Base-by-base conservation (phyloP, 129 eudicot genomes). In the Centrapalus pauciflorus region DNA sequence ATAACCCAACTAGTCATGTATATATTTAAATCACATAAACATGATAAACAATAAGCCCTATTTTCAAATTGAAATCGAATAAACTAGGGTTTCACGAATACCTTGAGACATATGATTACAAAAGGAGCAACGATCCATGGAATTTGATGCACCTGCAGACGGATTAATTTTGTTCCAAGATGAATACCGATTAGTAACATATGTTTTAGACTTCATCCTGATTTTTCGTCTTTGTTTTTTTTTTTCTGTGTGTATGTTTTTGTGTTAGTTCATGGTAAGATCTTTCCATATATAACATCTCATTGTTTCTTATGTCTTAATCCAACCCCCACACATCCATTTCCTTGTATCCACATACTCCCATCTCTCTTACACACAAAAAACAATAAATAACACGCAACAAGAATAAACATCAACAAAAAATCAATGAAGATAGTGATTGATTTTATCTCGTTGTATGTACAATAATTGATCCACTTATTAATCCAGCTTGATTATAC, bases 281-380 rank as follows among this genome's bases (percentile, higher is more conserved):
- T 32, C 45, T 74, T 61, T 16, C 51, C 61, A 56, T 67, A 64
- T 20, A 13, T 19, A 38, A 28, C 49, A 71, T 71, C 77, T 73
- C 29, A 55, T 11, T 66, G 82, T 77, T 69, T 71, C 21, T 69
- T 46, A 35, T 71, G 43, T 29, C 71, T 66, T 54, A 79, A 75
- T 61, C 84, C 76, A 25, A 77, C 72, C 26, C 77, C 77, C 2
- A 85, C 84, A 49, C 97, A 90, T 17, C 91, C 90, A 48, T 67
- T 72, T 3, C 85, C 69, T 82, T 87, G 40, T 95, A 90, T 76
- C 85, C 97, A 74, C 97, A 87, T 4, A 49, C 82, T 40, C 97
- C 97, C 97, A 90, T 89, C 28, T 64, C 69, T 48, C 38, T 55
- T 46, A 55, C 60, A 64, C 78, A 21, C 55, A 34, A 23, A 28